phyloP scores from a whole-genome alignment of 2,329 filamentous ascomycete species.

The Gyromitra esculenta region DNA sequence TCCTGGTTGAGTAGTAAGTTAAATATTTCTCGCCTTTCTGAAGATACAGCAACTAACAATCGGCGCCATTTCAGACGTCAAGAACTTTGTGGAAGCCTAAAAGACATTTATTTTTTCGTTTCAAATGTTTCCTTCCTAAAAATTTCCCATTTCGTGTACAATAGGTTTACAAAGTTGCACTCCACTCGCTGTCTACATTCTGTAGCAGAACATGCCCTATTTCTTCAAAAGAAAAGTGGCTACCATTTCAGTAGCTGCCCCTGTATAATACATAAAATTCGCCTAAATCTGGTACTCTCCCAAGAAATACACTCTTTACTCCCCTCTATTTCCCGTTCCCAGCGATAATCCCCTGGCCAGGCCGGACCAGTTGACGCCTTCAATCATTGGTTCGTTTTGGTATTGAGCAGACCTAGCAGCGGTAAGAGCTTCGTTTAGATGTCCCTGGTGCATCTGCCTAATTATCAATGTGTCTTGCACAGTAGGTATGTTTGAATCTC shows the following conservation, averaged over 20 bases:
- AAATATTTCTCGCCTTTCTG: constrained; percentile 25
- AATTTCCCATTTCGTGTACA: constrained; percentile 52
- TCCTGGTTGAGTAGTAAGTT: constrained; percentile 79
- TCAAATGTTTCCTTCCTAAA: constrained; percentile 20
- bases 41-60: constrained; percentile 16
- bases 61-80: constrained; percentile 20
- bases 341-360: constrained; percentile 44
- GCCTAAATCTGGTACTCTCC: background rate
- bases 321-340: constrained; percentile 42
- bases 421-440: constrained; percentile 44
- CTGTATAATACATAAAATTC: constrained; percentile 25
- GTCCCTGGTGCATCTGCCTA: constrained; percentile 49
- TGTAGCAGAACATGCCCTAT: constrained; percentile 27
- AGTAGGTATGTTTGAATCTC: constrained; percentile 33
- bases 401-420: constrained; percentile 39
- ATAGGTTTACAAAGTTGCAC: constrained; percentile 40
- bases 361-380: constrained; percentile 45
- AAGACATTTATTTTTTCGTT: constrained; percentile 49
- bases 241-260: background rate
- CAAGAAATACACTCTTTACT: constrained; percentile 10
- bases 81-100: constrained; percentile 43
- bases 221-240: constrained; percentile 3
- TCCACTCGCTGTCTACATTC: constrained; percentile 37
- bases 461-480: constrained; percentile 54
- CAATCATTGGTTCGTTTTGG: constrained; percentile 43